Percentiles rank a stretch among this genome's conserved stretches.
phyloP scores from a whole-genome alignment of 495 filamentous ascomycete genomes.

The Usnea hakonensis region DNA sequence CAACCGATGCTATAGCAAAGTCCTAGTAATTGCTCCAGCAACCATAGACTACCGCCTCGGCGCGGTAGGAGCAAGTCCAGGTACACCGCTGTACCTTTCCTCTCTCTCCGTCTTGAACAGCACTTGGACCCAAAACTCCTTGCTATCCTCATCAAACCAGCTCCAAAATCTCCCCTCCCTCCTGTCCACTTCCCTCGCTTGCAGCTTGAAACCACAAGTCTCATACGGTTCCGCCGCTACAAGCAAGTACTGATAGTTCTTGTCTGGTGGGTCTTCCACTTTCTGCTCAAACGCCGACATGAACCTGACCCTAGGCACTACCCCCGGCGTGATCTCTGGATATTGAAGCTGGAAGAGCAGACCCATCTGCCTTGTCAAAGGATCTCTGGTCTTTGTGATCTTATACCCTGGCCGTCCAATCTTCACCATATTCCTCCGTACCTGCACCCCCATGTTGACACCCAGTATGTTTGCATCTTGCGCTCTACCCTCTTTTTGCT shows the following conservation, averaged over 20 bases:
- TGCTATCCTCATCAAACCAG: slow-evolving; percentile 92
- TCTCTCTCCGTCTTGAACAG: slow-evolving; percentile 99
- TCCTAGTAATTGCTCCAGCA: not conserved
- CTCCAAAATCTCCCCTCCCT: slow-evolving; percentile 80
- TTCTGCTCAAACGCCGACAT: slow-evolving; percentile 98
- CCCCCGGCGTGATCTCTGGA: slow-evolving; percentile 74
- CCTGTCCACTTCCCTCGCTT: slow-evolving; percentile 88
- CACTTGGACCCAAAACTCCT: slow-evolving; percentile 98
- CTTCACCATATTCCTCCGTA: slow-evolving; percentile 87
- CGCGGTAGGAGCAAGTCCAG: slow-evolving; percentile 62
- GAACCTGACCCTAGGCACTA: slow-evolving; percentile 78
- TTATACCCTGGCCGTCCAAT: slow-evolving; percentile 96
- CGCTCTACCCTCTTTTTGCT: slow-evolving; percentile 78
- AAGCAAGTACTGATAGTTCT: slow-evolving; percentile 87
- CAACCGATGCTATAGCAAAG: not conserved
- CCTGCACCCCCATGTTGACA: slow-evolving; percentile 68
- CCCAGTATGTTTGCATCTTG: slow-evolving; percentile 63
- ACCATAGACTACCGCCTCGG: slow-evolving; percentile 21
- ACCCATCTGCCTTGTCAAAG: slow-evolving; percentile 80
- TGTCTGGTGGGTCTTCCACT: slow-evolving; percentile 90
- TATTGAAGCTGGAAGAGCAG: slow-evolving; percentile 93
- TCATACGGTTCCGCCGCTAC: slow-evolving; percentile 97
- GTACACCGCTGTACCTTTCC: slow-evolving; percentile 89
- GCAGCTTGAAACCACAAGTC: slow-evolving; percentile 92
- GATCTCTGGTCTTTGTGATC: slow-evolving; percentile 91